Evolutionary conservation across 352 stramenopile genomes (phyloP).

Genomic region (Phytophthora constricta): DNA sequence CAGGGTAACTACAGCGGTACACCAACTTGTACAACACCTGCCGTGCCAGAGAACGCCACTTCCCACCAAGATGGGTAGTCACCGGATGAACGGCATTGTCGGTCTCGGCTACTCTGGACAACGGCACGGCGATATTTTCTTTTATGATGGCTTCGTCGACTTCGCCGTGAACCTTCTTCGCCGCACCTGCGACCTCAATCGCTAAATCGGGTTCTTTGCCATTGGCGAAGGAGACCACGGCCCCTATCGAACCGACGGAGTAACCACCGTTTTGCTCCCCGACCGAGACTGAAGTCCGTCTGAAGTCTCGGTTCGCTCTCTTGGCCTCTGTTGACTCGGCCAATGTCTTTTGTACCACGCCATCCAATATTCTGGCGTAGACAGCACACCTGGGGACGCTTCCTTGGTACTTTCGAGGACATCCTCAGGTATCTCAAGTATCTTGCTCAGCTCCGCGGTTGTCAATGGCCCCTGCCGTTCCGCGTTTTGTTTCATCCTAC

Average conservation of each 20-base stretch:
- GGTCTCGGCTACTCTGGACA: not conserved
- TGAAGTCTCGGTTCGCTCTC: not conserved
- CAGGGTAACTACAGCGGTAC: not conserved
- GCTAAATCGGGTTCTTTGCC: too few relatives aligned
- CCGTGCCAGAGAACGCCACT: not conserved
- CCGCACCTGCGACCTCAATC: too few relatives aligned
- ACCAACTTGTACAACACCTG: not conserved
- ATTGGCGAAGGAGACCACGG: not conserved
- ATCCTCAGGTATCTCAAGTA: not conserved
- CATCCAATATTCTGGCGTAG: constrained; percentile 5
- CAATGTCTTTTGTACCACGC: not conserved
- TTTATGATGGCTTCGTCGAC: too few relatives aligned
- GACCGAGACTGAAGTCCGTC: not conserved
- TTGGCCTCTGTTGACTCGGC: not conserved
- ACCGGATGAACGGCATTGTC: not conserved
- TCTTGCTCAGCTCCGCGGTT: not conserved
- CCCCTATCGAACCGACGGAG: not conserved
- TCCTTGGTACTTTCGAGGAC: not conserved
- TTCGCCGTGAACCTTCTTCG: too few relatives aligned
- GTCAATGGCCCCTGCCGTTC: not conserved
- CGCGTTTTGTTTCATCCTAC: not conserved
- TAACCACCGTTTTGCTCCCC: not conserved
- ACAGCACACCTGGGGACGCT: not conserved
- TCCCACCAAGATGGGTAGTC: not conserved
- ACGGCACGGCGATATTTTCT: not conserved